phyloP scores from a whole-genome alignment of 306 rosid species.

The Prunus mira region DNA sequence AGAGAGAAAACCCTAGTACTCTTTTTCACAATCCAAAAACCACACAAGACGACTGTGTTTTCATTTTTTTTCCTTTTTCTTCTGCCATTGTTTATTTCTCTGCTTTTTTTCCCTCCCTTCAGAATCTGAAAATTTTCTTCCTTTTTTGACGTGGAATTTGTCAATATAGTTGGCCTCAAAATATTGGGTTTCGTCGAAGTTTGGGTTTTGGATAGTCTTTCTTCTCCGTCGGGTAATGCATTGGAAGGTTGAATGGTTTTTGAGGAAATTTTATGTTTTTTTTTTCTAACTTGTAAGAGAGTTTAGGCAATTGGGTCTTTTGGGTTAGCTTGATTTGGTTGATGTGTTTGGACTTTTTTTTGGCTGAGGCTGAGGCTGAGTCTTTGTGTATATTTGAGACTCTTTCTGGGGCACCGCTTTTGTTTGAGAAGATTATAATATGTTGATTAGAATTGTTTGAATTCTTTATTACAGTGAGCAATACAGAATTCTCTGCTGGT shows the following conservation, averaged over 20 bases:
- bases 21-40: not conserved
- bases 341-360: not conserved
- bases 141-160: constrained; percentile 11
- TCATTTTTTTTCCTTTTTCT: not conserved
- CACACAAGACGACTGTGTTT: not conserved
- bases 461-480: not conserved
- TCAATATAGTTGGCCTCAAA: constrained; percentile 15
- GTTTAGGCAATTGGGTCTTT: constrained; percentile 1
- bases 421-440: not conserved
- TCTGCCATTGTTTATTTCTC: not conserved
- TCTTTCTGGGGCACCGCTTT: constrained; percentile 7
- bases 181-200: constrained; percentile 25
- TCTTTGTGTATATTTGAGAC: not conserved
- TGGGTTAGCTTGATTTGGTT: not conserved
- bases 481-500: not conserved
- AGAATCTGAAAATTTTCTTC: constrained; percentile 7
- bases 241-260: constrained; percentile 11
- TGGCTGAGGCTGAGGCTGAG: no score
- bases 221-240: no score
- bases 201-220: constrained; percentile 4
- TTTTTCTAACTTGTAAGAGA: not conserved
- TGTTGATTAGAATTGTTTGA: not conserved
- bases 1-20: not conserved
- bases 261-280: not conserved
- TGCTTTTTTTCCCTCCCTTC: not conserved